phyloP scores from a whole-genome alignment of 495 filamentous ascomycete species.

The Durotheca rogersii region DNA sequence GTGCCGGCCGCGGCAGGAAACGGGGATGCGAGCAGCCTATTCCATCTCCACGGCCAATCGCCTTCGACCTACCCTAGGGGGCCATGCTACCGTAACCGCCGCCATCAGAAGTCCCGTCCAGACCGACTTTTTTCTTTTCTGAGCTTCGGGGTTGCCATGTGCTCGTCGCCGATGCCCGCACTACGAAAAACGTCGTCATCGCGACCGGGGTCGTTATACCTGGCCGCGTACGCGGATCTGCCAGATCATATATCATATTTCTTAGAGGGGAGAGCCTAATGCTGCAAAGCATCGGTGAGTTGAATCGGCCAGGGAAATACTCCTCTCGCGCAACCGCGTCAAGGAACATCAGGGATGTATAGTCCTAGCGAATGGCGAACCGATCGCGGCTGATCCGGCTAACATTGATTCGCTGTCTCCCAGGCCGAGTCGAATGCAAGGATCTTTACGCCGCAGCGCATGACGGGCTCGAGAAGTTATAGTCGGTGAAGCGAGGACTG shows the following conservation, averaged over 20 bases:
- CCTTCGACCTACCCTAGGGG: conserved; percentile 15
- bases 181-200: conserved; percentile 18
- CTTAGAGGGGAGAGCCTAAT: conserved; percentile 26
- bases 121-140: conserved; percentile 27
- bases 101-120: conserved; percentile 6
- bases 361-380: conserved; percentile 26
- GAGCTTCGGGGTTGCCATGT: conserved; percentile 13
- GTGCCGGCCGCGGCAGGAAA: conserved; percentile 27
- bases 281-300: conserved; percentile 30
- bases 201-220: conserved; percentile 10
- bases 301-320: conserved; percentile 21
- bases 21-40: conserved; percentile 32
- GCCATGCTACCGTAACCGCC: conserved; percentile 17
- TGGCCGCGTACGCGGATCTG: too few species aligned
- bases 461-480: conserved; percentile 19
- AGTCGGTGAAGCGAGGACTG: conserved; percentile 23
- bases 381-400: conserved; percentile 30
- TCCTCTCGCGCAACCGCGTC: conserved; percentile 22
- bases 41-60: conserved; percentile 27
- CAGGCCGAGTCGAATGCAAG: conserved; percentile 23
- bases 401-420: conserved; percentile 15
- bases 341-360: conserved; percentile 14
- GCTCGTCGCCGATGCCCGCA: conserved; percentile 21
- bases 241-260: conserved; percentile 27
- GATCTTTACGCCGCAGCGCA: conserved; percentile 26